Evolutionary conservation across 208 protist species (phyloP).

Genomic region (Crithidia acanthocephali): DNA sequence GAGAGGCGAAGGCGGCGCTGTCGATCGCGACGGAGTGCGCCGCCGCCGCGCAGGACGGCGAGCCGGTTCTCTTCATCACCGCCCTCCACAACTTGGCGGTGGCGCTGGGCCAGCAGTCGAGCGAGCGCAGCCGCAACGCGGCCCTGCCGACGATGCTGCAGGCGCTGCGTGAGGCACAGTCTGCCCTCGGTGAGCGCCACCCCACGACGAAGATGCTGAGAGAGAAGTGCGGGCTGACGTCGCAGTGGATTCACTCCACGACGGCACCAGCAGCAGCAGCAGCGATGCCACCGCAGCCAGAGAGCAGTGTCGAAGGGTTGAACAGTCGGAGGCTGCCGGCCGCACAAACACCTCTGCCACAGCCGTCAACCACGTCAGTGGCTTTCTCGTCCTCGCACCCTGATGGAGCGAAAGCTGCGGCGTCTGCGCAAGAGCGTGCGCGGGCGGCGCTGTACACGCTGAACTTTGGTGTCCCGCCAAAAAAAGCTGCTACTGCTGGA

Average conservation of each 20-base stretch:
- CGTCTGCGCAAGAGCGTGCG: constrained; percentile 26
- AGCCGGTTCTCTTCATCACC: constrained; percentile 75
- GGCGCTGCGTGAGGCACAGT: constrained; percentile 63
- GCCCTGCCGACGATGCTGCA: constrained; percentile 78
- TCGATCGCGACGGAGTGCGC: constrained; percentile 70
- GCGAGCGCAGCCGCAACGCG: constrained; percentile 41
- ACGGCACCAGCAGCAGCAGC: not conserved
- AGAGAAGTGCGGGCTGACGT: constrained; percentile 61
- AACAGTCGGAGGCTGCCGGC: not conserved
- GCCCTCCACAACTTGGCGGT: constrained; percentile 87
- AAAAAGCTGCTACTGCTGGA: not conserved
- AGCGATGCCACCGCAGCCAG: not conserved
- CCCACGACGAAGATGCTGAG: constrained; percentile 74
- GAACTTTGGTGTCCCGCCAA: constrained; percentile 25
- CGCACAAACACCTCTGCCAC: too few relatives aligned
- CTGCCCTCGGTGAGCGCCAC: constrained; percentile 57
- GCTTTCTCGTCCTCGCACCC: not conserved
- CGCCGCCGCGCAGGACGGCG: constrained; percentile 50
- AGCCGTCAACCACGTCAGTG: not conserved
- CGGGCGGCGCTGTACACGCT: constrained; percentile 43
- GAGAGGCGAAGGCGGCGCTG: constrained; percentile 56
- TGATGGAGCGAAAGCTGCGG: not conserved
- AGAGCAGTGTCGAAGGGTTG: not conserved
- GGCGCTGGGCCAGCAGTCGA: constrained; percentile 60
- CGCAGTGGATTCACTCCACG: constrained; percentile 32